Conservation (phyloP, 2,329 filamentous ascomycete species). For the Penicillium crustosum region DNA sequence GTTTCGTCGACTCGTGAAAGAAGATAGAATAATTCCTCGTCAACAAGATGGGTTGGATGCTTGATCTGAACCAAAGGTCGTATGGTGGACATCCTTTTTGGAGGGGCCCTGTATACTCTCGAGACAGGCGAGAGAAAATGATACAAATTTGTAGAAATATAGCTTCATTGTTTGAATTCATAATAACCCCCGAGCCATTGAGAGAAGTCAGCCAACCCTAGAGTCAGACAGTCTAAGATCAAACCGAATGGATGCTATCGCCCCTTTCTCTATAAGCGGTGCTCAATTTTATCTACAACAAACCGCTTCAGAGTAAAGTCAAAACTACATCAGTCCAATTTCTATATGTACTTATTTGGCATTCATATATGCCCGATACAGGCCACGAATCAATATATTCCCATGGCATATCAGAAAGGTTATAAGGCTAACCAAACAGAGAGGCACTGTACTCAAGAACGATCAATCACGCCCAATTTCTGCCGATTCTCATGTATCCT, state of each 20-base stretch:
- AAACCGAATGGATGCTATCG: not conserved
- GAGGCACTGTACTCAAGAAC: not conserved
- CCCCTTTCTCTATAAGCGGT: not conserved
- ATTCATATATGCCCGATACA: not conserved
- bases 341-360: not conserved
- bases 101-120: not conserved
- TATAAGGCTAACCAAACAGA: not conserved
- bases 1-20: not conserved
- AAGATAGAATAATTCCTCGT: too few relatives aligned
- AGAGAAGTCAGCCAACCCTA: not conserved
- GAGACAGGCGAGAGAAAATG: not conserved
- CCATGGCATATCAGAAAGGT: not conserved
- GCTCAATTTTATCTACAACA: not conserved
- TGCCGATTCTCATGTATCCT: conserved; percentile 17
- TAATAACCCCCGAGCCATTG: not conserved
- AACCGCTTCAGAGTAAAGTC: not conserved
- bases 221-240: not conserved
- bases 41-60: not conserved
- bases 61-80: not conserved
- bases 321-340: not conserved
- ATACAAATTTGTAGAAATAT: not conserved
- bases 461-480: not conserved
- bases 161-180: not conserved
- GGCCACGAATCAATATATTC: not conserved
- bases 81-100: not conserved